Conservation (phyloP, 1,284 basidiomycete species). For the Singerocomus rubriflavus region DNA sequence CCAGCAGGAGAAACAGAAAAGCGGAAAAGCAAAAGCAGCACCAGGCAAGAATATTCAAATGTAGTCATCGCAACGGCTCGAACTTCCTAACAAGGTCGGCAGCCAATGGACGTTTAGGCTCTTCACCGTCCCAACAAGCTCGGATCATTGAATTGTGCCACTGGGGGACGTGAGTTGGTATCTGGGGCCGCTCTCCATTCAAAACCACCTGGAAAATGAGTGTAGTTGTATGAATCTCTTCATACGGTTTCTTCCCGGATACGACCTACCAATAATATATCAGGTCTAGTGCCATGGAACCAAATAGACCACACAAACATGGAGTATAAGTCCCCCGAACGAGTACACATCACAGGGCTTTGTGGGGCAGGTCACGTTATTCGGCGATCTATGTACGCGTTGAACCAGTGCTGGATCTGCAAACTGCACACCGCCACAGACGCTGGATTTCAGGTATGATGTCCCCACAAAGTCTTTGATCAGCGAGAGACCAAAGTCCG, state of each 20-base stretch:
- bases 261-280: slow-evolving; percentile 17
- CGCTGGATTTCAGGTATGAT: slow-evolving; percentile 32
- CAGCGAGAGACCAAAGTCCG: slow-evolving; percentile 39
- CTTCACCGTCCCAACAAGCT: slow-evolving; percentile 21
- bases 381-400: neutral
- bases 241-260: slow-evolving; percentile 25
- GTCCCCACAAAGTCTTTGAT: slow-evolving; percentile 32
- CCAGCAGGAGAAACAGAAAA: neutral
- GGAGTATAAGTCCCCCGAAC: slow-evolving; percentile 31
- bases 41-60: neutral
- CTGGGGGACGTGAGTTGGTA: slow-evolving; percentile 8
- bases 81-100: slow-evolving; percentile 14
- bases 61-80: neutral
- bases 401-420: slow-evolving; percentile 36
- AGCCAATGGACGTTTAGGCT: slow-evolving; percentile 19
- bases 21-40: neutral
- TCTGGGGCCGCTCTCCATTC: slow-evolving; percentile 14
- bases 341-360: slow-evolving; percentile 31
- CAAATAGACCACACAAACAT: slow-evolving; percentile 20
- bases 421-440: slow-evolving; percentile 34
- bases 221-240: slow-evolving; percentile 1
- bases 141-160: slow-evolving; percentile 15
- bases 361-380: slow-evolving; percentile 18
- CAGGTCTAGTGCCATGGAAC: slow-evolving; percentile 5
- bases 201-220: slow-evolving; percentile 6